These are phyloP conservation scores for Gymnopus androsaceus DNA, from an alignment of 1,284 basidiomycete genomes.

Conservation along the genomic window DNA sequence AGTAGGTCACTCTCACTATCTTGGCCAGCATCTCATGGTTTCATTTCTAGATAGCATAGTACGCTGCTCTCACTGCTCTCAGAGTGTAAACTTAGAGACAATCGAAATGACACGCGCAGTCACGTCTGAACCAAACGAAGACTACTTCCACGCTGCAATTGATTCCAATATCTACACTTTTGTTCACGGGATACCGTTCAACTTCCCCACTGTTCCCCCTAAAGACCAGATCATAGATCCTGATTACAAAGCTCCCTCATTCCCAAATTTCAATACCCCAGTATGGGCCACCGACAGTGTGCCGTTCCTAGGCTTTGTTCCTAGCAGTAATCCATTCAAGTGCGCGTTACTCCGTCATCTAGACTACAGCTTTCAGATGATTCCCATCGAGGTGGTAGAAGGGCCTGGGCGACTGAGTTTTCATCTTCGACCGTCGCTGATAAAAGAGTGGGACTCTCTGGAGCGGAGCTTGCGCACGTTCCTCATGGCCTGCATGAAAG, in stretches of 20 bases:
- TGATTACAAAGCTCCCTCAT: background rate
- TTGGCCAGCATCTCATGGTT: too few species aligned
- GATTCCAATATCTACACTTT: background rate
- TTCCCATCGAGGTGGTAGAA: background rate
- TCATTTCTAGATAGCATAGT: too few species aligned
- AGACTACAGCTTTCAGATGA: background rate
- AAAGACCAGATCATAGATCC: background rate
- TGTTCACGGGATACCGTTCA: background rate
- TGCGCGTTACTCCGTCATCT: background rate
- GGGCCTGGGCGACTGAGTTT: background rate
- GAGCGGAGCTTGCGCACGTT: background rate
- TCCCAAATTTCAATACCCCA: background rate
- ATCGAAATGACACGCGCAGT: too few species aligned
- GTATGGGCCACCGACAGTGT: background rate
- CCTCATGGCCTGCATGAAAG: background rate
- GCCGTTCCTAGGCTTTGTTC: background rate
- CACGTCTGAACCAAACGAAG: too few species aligned
- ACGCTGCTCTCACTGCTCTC: too few species aligned
- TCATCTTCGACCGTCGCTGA: background rate
- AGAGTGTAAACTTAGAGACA: too few species aligned
- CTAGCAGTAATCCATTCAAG: constrained; percentile 1
- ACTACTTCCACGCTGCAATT: background rate
- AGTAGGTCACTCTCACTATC: too few species aligned
- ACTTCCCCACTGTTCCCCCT: background rate
- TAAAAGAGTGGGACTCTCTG: background rate